Conservation (phyloP, 2,329 filamentous ascomycete species). For the Pseudopithomyces maydicus region DNA sequence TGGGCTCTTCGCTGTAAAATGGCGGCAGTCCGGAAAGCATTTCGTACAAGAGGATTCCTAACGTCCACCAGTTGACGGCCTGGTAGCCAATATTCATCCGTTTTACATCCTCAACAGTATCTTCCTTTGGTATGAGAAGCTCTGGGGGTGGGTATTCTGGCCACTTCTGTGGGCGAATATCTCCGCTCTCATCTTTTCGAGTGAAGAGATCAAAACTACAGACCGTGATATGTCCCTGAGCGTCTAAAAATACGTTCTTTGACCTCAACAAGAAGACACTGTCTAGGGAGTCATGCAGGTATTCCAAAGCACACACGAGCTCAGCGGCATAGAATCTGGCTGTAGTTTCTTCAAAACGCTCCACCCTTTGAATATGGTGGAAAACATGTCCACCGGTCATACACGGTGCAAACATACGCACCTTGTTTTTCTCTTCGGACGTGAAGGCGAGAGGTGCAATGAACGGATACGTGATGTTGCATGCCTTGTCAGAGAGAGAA, state of each 20-base stretch:
- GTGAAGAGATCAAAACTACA: constrained; percentile 96
- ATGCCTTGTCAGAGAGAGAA: not conserved
- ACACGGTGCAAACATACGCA: constrained; percentile 96
- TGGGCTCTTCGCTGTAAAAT: constrained; percentile 95
- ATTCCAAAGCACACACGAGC: constrained; percentile 87
- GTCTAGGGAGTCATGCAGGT: constrained; percentile 91
- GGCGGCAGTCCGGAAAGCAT: constrained; percentile 99
- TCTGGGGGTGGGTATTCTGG: constrained; percentile 97
- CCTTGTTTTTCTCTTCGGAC: constrained; percentile 90
- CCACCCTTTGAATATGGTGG: constrained; percentile 95
- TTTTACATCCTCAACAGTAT: constrained; percentile 53
- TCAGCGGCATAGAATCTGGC: constrained; percentile 98
- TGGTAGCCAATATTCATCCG: constrained; percentile 67
- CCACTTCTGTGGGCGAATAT: constrained; percentile 95
- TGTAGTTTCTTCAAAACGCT: constrained; percentile 85
- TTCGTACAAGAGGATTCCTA: constrained; percentile 94
- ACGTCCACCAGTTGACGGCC: constrained; percentile 98
- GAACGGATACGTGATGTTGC: constrained; percentile 62
- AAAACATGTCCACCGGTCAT: constrained; percentile 97
- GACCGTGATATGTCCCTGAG: constrained; percentile 91
- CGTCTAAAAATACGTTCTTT: constrained; percentile 91
- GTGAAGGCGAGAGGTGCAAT: constrained; percentile 97
- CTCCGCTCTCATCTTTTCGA: constrained; percentile 90
- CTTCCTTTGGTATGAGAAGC: constrained; percentile 89
- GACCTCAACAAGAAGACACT: constrained; percentile 95